Percentiles rank a stretch among this genome's conserved stretches.
Evolutionary conservation across 805 yeast genomes (phyloP).

Genomic region (Lachancea cidri): DNA sequence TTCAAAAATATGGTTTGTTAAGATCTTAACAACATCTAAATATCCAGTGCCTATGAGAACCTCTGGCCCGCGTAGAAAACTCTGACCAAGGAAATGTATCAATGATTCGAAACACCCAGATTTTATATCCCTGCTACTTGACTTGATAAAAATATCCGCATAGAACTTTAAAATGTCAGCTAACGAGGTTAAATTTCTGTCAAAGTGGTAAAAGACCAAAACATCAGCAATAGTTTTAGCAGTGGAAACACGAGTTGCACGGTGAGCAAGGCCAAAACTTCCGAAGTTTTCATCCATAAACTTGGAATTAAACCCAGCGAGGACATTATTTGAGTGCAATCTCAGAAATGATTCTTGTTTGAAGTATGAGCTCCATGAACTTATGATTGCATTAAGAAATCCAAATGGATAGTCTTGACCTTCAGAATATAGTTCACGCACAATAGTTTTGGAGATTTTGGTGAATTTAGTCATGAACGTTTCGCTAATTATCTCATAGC

Average conservation of each 20-base stretch:
- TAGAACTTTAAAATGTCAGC: slow-evolving; percentile 22
- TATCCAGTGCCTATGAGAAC: slow-evolving; percentile 27
- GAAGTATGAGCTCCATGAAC: slow-evolving; percentile 20
- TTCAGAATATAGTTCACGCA: slow-evolving; percentile 18
- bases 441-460: slow-evolving; percentile 22
- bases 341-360: slow-evolving; percentile 20
- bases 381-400: slow-evolving; percentile 24
- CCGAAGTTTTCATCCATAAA: slow-evolving; percentile 25
- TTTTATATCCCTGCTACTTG: slow-evolving; percentile 23
- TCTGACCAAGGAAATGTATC: slow-evolving; percentile 32
- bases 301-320: slow-evolving; percentile 15
- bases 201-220: slow-evolving; percentile 24
- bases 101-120: slow-evolving; percentile 36
- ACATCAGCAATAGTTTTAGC: slow-evolving; percentile 36
- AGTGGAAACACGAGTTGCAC: slow-evolving; percentile 23
- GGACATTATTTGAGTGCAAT: slow-evolving; percentile 16
- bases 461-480: slow-evolving; percentile 18
- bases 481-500: slow-evolving; percentile 6
- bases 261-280: slow-evolving; percentile 27
- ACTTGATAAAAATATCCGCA: slow-evolving; percentile 16
- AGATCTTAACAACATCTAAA: slow-evolving; percentile 19
- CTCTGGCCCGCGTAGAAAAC: slow-evolving; percentile 21
- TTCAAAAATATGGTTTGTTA: slow-evolving; percentile 27
- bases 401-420: slow-evolving; percentile 24
- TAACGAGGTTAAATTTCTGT: slow-evolving; percentile 14